These are phyloP conservation scores for Aureobasidium musti DNA, from an alignment of 2,329 filamentous ascomycete genomes.

Conservation along the genomic window DNA sequence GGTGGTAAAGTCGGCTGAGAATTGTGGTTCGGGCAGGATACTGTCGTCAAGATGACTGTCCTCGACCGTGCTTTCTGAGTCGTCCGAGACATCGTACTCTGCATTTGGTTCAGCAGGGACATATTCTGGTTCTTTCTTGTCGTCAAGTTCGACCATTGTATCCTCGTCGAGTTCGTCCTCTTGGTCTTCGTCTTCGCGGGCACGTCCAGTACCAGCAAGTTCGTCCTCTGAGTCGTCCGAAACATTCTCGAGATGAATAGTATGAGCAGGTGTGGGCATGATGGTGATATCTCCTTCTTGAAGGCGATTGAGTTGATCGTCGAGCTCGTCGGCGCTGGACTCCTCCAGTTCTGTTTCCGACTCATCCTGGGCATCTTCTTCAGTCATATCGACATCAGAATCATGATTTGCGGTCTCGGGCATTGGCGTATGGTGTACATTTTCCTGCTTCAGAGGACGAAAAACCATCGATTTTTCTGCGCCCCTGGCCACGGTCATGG, in stretches of 20 bases:
- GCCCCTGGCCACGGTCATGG: slow-evolving; percentile 31
- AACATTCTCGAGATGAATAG: background rate
- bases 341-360: slow-evolving; percentile 2
- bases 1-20: slow-evolving; percentile 23
- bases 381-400: background rate
- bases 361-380: background rate
- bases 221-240: slow-evolving; percentile 24
- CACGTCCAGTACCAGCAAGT: background rate
- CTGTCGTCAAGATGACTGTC: slow-evolving; percentile 26
- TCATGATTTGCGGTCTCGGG: background rate
- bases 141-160: background rate
- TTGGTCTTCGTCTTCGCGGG: background rate
- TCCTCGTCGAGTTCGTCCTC: slow-evolving; percentile 32
- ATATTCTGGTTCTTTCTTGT: slow-evolving; percentile 27
- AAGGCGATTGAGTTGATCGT: background rate
- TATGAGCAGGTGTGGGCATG: slow-evolving; percentile 13
- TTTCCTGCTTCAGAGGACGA: slow-evolving; percentile 29
- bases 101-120: slow-evolving; percentile 13
- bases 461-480: slow-evolving; percentile 29
- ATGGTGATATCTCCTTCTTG: background rate
- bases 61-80: background rate
- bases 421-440: slow-evolving; percentile 2
- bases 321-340: slow-evolving; percentile 23
- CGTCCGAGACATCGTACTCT: slow-evolving; percentile 29
- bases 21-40: slow-evolving; percentile 19